phyloP scores from a whole-genome alignment of 2,329 filamentous ascomycete species.

The Neodidymelliopsis sp. region DNA sequence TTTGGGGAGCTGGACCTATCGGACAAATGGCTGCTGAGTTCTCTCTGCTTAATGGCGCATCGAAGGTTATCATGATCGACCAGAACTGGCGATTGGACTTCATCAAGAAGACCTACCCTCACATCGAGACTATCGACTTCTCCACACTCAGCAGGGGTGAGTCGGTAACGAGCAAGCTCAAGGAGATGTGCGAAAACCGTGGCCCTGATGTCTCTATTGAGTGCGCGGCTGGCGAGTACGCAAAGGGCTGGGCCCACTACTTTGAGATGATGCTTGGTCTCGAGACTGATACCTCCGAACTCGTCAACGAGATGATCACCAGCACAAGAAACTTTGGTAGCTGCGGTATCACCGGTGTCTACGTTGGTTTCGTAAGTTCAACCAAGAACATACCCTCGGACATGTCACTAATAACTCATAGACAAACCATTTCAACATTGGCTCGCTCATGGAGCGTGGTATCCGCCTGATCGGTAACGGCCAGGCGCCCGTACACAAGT shows the following conservation, averaged over 20 bases:
- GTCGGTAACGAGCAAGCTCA: constrained; percentile 74
- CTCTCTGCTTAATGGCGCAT: constrained; percentile 74
- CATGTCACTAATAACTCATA: constrained; percentile 34
- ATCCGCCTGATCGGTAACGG: constrained; percentile 77
- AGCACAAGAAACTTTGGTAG: constrained; percentile 75
- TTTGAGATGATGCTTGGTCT: constrained; percentile 68
- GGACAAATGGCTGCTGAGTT: constrained; percentile 79
- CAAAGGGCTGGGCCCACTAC: constrained; percentile 68
- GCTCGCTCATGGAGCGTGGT: constrained; percentile 85
- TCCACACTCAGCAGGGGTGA: constrained; percentile 66
- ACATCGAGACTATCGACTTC: constrained; percentile 75
- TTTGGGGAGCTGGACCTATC: constrained; percentile 88
- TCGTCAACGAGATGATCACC: constrained; percentile 81
- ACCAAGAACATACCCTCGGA: not conserved
- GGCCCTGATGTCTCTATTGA: constrained; percentile 81
- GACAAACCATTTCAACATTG: constrained; percentile 85
- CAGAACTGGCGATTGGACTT: constrained; percentile 74
- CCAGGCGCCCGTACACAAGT: constrained; percentile 78
- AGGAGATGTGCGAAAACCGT: constrained; percentile 72
- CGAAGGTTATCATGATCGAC: constrained; percentile 80
- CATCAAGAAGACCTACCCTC: constrained; percentile 68
- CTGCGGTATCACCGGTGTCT: constrained; percentile 78
- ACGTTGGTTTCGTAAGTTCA: constrained; percentile 64
- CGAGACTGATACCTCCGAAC: constrained; percentile 86
- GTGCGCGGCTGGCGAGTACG: constrained; percentile 68